Base-by-base conservation (phyloP, 805 yeast species). In the Debaryomyces hansenii region DNA sequence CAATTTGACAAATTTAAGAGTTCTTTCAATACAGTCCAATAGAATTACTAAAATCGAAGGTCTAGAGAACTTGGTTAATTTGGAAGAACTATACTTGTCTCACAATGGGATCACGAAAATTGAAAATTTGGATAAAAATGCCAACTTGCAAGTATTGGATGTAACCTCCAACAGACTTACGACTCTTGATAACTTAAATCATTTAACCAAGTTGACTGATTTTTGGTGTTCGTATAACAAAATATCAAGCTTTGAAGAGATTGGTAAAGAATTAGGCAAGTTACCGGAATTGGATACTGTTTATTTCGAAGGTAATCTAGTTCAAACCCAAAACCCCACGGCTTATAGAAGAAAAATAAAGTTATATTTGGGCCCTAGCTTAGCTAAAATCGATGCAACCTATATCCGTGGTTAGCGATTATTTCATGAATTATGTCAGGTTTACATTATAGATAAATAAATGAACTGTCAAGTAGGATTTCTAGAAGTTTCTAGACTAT, bases 271-370 rank as follows among this genome's bases (percentile, higher is more conserved):
- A 60, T 74, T 94, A 49, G 81, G 83, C 11, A 69, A 70, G 34
- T 69, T 89, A 42, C 78, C 81, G 1, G 71, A 78, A 5, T 71
- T 94, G 44, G 96, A 90, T 42, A 90, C 96, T 0, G 96, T 94
- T 4, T 94, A 94, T 62, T 82, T 94, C 52, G 99, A 94, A 67
- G 92, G 94, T 7, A 92, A 92, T 60, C 98, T 98, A 3, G 63
- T 94, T 15, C 97, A 94, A 57, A 54, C 68, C 24, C 62, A 78
- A 16, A 85, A 86, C 54, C 82, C 82, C n/a, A 83, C 94, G 1
- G 83, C 90, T 42, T 94, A 94, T 63, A 77, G 97, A 58, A 81
- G 94, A 59, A 94, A 94, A 63, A 62, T 94, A 40, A 80, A 80
- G 53, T 72, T 94, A 57, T 78, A 84, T 48, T 72, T 92, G 49